Evolutionary conservation across 768 basidiomycete species (phyloP).

Genomic region (Hortiboletus flavorubellus): DNA sequence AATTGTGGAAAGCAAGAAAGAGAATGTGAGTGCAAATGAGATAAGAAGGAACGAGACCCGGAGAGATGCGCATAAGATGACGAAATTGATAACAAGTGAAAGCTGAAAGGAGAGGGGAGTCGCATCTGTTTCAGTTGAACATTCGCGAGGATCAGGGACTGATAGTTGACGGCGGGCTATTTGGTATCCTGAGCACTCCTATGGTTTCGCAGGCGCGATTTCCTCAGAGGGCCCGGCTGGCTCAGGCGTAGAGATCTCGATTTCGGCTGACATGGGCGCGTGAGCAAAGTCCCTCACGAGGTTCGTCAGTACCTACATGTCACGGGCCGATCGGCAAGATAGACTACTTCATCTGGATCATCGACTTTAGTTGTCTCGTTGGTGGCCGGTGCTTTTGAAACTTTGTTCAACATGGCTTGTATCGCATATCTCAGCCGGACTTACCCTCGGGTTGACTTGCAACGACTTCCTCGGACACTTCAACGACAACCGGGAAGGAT

Average conservation of each 20-base stretch:
- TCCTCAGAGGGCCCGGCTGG: too few relatives aligned
- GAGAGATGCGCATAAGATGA: neutral
- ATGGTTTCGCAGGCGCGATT: neutral
- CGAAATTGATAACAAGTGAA: neutral
- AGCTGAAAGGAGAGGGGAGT: neutral
- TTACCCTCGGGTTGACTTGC: neutral
- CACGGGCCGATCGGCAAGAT: too few relatives aligned
- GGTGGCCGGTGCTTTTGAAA: neutral
- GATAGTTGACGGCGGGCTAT: neutral
- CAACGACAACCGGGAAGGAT: neutral
- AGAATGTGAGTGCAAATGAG: conserved; percentile 2
- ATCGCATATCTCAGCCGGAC: neutral
- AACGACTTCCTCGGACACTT: neutral
- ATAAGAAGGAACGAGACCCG: conserved; percentile 4
- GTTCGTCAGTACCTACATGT: too few relatives aligned
- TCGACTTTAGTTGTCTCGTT: too few relatives aligned
- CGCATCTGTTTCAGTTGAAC: neutral
- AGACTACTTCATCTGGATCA: too few relatives aligned
- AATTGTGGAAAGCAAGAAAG: conserved; percentile 11
- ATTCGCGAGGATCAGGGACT: neutral
- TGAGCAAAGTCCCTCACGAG: too few relatives aligned
- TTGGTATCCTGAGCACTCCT: neutral
- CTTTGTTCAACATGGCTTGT: neutral
- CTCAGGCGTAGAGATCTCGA: too few relatives aligned
- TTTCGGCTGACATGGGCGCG: too few relatives aligned